phyloP scores from a whole-genome alignment of 495 filamentous ascomycete species.

The Halenospora varia region DNA sequence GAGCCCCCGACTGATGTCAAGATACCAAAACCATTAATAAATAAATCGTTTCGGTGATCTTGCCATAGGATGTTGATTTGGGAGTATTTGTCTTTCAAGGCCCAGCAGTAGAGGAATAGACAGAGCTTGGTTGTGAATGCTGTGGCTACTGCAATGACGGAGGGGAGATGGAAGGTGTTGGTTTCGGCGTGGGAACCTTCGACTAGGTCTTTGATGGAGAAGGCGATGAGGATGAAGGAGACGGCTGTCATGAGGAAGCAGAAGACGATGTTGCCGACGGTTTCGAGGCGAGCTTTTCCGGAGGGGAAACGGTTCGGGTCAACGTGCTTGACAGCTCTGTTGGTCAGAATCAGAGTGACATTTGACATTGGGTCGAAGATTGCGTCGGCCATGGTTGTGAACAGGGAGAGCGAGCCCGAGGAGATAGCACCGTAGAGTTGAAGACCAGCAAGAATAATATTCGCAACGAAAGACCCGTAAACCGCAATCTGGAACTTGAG shows the following conservation, averaged over 20 bases:
- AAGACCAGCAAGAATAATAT: conserved; percentile 69
- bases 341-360: conserved; percentile 78
- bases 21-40: conserved; percentile 89
- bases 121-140: conserved; percentile 80
- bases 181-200: conserved; percentile 31
- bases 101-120: conserved; percentile 90
- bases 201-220: conserved; percentile 68
- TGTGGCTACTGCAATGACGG: conserved; percentile 79
- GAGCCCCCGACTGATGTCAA: conserved; percentile 81
- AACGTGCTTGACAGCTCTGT: conserved; percentile 83
- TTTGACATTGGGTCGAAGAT: conserved; percentile 95
- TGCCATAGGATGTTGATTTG: conserved; percentile 93
- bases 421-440: conserved; percentile 88
- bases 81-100: conserved; percentile 79
- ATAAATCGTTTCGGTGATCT: conserved; percentile 84
- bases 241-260: conserved; percentile 95
- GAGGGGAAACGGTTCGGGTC: conserved; percentile 88
- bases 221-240: conserved; percentile 84
- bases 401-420: conserved; percentile 85
- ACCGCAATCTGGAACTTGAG: conserved; percentile 87
- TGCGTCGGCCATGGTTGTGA: conserved; percentile 97
- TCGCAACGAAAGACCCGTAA: conserved; percentile 83
- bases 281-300: conserved; percentile 93
- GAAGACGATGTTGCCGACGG: conserved; percentile 93
- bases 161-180: conserved; percentile 73